Percentiles rank a stretch among this genome's conserved stretches.
These are phyloP conservation scores for Colletotrichum cereale DNA, from an alignment of 2,329 filamentous ascomycete genomes.

Conservation along the genomic window DNA sequence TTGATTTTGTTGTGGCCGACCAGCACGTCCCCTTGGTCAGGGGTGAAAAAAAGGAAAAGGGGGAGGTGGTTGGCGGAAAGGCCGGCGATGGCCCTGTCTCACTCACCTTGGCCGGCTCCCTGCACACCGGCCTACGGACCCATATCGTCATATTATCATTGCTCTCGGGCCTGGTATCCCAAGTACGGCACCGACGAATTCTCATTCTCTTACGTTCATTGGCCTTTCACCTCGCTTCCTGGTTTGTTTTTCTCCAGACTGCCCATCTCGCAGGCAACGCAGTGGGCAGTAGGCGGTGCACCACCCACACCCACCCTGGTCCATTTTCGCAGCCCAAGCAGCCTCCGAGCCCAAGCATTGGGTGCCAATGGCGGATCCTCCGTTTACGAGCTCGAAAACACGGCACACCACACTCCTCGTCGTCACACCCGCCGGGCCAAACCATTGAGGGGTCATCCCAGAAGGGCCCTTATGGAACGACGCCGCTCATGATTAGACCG, in stretches of 20 bases:
- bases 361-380: constrained; percentile 28
- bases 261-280: constrained; percentile 45
- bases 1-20: not conserved
- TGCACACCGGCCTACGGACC: constrained; percentile 29
- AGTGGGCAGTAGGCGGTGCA: constrained; percentile 25
- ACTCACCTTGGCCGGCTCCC: constrained; percentile 31
- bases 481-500: not conserved
- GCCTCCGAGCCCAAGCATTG: constrained; percentile 28
- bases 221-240: constrained; percentile 27
- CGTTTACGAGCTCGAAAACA: constrained; percentile 24
- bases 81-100: constrained; percentile 33
- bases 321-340: constrained; percentile 35
- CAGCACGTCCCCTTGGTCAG: not conserved
- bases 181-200: constrained; percentile 25
- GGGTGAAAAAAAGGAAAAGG: constrained; percentile 14
- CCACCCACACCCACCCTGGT: constrained; percentile 23
- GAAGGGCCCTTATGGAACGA: not conserved
- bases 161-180: constrained; percentile 30
- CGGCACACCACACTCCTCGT: not conserved
- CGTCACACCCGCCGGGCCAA: constrained; percentile 15
- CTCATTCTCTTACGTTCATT: constrained; percentile 29
- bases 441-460: not conserved
- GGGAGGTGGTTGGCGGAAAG: constrained; percentile 26
- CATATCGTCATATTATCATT: constrained; percentile 14
- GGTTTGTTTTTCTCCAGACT: constrained; percentile 42